Base-by-base conservation (phyloP, 2,329 filamentous ascomycete genomes). In the Scedosporium minutisporum region DNA sequence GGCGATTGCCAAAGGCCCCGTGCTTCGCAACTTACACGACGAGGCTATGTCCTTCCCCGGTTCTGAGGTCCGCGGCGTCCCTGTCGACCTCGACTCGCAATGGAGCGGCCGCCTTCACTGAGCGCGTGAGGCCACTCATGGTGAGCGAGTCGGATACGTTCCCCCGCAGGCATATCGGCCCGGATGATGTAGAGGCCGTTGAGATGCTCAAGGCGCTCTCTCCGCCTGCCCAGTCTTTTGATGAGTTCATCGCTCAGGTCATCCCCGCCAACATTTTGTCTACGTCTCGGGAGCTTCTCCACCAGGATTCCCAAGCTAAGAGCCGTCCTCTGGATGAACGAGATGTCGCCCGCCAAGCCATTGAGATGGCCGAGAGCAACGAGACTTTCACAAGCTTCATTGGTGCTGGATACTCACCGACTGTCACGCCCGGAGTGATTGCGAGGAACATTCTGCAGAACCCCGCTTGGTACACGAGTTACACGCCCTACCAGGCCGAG, bases 391-490 rank as follows among this genome's bases (percentile, higher is more conserved):
- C 85, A 68, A 93, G 85, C 70, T 89, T 93, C 71, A 93, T 96
- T 67, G 93, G 93, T 4, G 86, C 84, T 63, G 93, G 93, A 63
- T 97, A 97, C 80, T 91, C 93, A 67, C 88, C 86, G 42, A 93
- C 91, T n/a, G 83, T 88, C 67, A 88, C 90, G 0, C 93, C 93
- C 4, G 85, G 91, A 63, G 93, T 97, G 63, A 96, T 97, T 73
- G 91, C 95, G 80, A 84, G 93, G 68, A 97, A 97, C 72, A 83
- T 97, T 4, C 79, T 97, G 64, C 92, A 97, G 80, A 93, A 89
- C 73, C 93, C 93, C 4, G 92, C 88, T 9, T 97, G 93, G 93
- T 97, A 97, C 75, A 97, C 93, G 48, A 96, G 92, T 77, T 97
- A 97, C 75, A 97, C 93, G 0, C 93, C 93, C 16, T 97, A 97